Base-by-base conservation (phyloP, 2,329 filamentous ascomycete genomes). In the Cladophialophora bantiana region DNA sequence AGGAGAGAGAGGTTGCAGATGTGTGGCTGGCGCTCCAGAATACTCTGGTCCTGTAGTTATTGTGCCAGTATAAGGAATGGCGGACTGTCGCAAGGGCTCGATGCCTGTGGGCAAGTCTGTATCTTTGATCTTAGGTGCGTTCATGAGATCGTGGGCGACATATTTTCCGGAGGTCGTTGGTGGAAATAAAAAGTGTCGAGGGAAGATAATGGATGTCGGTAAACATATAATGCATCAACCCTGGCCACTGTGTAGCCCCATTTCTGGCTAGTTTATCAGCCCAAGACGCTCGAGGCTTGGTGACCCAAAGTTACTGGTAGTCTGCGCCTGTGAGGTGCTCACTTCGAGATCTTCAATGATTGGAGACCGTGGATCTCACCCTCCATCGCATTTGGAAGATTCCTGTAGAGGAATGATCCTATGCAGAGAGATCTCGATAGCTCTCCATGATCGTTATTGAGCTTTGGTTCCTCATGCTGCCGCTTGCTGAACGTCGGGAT, bases 11-110 rank as follows among this genome's bases (percentile, higher is more conserved):
- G 52, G 20, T 53, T 52, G 26, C 32, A 53, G 12, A 12, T 35
- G 53, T n/a, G 53, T 55, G 53, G 53, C 26, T 31, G 15, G 50
- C 26, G 50, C 32, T 9, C 34, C 34, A 35, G 50, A 50, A 45
- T 56, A 55, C 9, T 56, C 50, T 59, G 57, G 42, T 12, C 15
- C 36, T 31, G 55, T 58, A n/a, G 55, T 40, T 38, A 36, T 42
- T n/a, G 55, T 15, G 36, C 20, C 35, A 7, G 42, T 38, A 38
- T 38, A 26, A 35, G 55, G n/a, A 26, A 38, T n/a, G 35, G 9
- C 15, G 32, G 53, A 10, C 32, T 55, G 53, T 34, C 53, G 53
- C 35, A 34, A 34, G 35, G 53, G 18, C 31, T 38, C 53, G 15
- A 55, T 38, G 53, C 53, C 53, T 3, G 53, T 38, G 35, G 35